Evolutionary conservation across 1,284 basidiomycete species (phyloP).

Genomic region (Lentinula novae-zelandiae): DNA sequence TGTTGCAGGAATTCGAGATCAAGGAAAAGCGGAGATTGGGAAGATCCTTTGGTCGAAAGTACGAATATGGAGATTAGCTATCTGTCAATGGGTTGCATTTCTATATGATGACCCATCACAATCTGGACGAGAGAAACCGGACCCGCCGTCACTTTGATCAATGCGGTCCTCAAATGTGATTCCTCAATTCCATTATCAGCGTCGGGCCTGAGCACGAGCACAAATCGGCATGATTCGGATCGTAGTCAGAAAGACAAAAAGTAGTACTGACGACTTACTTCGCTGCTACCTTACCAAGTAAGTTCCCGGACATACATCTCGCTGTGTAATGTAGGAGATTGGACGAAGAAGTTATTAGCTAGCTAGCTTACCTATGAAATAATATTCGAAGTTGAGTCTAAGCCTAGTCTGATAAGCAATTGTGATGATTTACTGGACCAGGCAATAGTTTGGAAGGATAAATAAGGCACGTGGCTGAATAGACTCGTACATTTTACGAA

Average conservation of each 20-base stretch:
- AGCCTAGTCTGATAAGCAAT: too few relatives aligned
- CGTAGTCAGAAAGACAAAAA: neutral
- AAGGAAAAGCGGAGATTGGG: conserved; percentile 14
- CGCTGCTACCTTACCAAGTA: neutral
- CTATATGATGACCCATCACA: neutral
- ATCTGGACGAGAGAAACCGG: neutral
- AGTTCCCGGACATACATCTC: too few relatives aligned
- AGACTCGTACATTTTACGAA: too few relatives aligned
- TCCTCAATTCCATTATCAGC: neutral
- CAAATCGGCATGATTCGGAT: neutral
- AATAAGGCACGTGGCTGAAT: too few relatives aligned
- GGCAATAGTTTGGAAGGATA: too few relatives aligned
- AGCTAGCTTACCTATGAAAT: too few relatives aligned
- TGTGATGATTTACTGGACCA: too few relatives aligned
- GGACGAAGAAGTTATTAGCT: too few relatives aligned
- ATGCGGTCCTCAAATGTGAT: neutral
- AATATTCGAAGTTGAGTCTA: too few relatives aligned
- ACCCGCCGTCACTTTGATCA: neutral
- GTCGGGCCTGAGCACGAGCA: neutral
- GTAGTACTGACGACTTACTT: neutral
- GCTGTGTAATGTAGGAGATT: neutral
- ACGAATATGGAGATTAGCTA: neutral
- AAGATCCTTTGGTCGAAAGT: neutral
- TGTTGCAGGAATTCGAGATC: conserved; percentile 34
- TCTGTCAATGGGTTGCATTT: neutral